Base-by-base conservation (phyloP, 805 yeast species). In the Jamesozyma jinghongensis region DNA sequence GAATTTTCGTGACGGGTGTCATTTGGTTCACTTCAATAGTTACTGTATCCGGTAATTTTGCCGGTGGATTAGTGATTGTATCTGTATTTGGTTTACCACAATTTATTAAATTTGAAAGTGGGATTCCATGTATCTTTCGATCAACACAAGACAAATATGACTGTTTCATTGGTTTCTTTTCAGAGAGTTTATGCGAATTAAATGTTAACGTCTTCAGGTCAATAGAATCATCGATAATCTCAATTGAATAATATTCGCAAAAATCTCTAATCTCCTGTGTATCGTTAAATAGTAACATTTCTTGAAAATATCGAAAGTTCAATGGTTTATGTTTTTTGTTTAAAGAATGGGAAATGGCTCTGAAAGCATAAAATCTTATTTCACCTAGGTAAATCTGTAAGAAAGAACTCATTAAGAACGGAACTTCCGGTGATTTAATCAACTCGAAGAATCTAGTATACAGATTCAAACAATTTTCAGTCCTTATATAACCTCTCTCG, bases 321-420 rank as follows among this genome's bases (percentile, higher is more conserved):
- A 80, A 74, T 1, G 86, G 81, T 50, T 76, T 81, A 2, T 85
- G 79, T 42, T 77, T 80, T 2, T 79, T 70, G 53, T 88, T 94
- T 43, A 76, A 71, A 0, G 87, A 66, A 43, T 74, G 67, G 3
- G 82, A 65, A 65, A 92, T 67, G 0, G 85, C 66, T 50, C 75
- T 76, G 42, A 90, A 56, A 0, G 90, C 87, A 51, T 77, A 76
- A 48, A 82, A 78, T 34, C 97, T 62, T 3, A 87, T 68, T 42
- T 86, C 90, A 51, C 82, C 84, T 54, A 85, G 77, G 50, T 83
- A 87, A 2, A 79, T 76, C 56, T 92, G 95, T 16, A 85, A 61
- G 30, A 90, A 63, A 44, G 90, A 86, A 2, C 85, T 69, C 56
- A 86, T 59, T 20, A 88, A 63, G 41, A 79, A 73, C 1, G 95